Evolutionary conservation across 1,139 yeast species (phyloP).

Genomic region (Geotrichum phurueaensis): DNA sequence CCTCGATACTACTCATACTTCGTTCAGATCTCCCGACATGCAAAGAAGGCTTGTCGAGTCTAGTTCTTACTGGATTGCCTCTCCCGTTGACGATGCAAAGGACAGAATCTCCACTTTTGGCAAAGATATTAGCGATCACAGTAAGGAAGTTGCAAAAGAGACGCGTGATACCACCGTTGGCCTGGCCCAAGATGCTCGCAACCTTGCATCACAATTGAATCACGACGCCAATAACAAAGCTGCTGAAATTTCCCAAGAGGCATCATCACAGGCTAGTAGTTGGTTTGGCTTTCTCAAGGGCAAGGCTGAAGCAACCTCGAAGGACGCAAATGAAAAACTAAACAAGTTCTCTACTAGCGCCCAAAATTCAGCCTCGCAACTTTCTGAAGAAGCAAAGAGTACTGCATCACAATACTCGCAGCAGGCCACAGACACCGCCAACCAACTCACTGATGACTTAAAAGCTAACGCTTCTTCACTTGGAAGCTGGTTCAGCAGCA

Average conservation of each 20-base stretch:
- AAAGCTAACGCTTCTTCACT: neutral
- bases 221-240: neutral
- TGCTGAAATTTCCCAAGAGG: neutral
- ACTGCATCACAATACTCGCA: neutral
- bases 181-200: slow-evolving; percentile 1
- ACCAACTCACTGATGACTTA: neutral
- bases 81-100: slow-evolving; percentile 10
- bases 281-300: neutral
- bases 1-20: neutral
- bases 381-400: neutral
- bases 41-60: neutral
- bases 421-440: neutral
- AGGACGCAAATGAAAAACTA: neutral
- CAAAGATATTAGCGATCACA: slow-evolving; percentile 4
- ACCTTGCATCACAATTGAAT: neutral
- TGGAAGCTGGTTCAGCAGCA: neutral
- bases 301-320: neutral
- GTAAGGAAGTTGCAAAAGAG: neutral
- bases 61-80: slow-evolving; percentile 5
- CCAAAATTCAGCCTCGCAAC: neutral
- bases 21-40: slow-evolving; percentile 5
- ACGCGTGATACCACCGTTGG: neutral
- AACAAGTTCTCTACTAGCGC: neutral
- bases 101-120: neutral
- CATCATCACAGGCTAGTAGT: slow-evolving; percentile 1